phyloP scores from a whole-genome alignment of 2,329 filamentous ascomycete species.

The Penicillium sp. region DNA sequence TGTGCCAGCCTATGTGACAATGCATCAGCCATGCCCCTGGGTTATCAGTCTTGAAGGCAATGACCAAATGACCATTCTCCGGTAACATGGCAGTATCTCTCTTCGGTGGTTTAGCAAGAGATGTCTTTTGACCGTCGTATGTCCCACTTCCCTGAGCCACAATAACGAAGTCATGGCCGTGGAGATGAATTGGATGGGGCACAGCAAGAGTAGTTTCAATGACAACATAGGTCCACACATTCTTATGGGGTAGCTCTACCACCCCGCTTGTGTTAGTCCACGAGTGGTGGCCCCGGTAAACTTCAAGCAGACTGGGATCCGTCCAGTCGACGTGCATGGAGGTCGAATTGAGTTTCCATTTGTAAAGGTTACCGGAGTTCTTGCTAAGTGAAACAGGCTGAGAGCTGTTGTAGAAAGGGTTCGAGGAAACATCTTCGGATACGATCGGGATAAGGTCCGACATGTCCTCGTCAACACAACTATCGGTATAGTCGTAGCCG shows the following conservation, averaged over 20 bases:
- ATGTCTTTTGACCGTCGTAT: constrained; percentile 9
- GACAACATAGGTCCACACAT: constrained; percentile 31
- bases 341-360: constrained; percentile 54
- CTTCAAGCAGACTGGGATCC: constrained; percentile 8
- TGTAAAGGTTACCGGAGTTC: constrained; percentile 18
- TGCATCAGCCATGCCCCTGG: constrained; percentile 47
- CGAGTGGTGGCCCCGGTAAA: constrained; percentile 20
- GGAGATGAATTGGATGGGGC: constrained; percentile 5
- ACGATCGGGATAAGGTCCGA: constrained; percentile 29
- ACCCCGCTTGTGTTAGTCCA: neutral
- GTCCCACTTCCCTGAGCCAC: neutral
- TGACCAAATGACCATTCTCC: constrained; percentile 51
- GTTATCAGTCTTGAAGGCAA: constrained; percentile 55
- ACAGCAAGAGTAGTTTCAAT: constrained; percentile 23
- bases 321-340: constrained; percentile 34
- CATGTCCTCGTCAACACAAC: constrained; percentile 33
- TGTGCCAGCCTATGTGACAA: constrained; percentile 35
- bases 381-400: constrained; percentile 18
- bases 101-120: constrained; percentile 46
- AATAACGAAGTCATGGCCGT: constrained; percentile 2
- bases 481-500: constrained; percentile 20
- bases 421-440: constrained; percentile 8
- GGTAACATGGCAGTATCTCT: constrained; percentile 53
- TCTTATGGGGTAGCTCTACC: constrained; percentile 22
- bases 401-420: constrained; percentile 17